Percentiles rank a stretch among this genome's conserved stretches.
Conservation (phyloP, 2,329 filamentous ascomycete species). For the Passalora sequoiae region DNA sequence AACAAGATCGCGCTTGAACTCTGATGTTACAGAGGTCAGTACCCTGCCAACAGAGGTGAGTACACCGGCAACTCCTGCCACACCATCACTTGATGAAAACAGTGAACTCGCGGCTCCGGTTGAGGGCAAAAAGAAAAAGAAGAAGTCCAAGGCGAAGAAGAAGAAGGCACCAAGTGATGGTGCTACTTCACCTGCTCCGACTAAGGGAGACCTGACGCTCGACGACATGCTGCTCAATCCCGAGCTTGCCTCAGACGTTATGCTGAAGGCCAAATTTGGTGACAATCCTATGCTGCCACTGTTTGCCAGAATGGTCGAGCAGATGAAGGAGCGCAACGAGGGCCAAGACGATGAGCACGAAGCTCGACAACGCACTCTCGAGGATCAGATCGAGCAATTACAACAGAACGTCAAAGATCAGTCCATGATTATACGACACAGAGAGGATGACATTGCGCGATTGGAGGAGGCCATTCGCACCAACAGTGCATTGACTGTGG, state of each 20-base stretch:
- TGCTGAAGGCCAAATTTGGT: slow-evolving; percentile 17
- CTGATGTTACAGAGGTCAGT: slow-evolving; percentile 25
- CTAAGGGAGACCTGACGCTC: slow-evolving; percentile 11
- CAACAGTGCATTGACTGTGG: slow-evolving; percentile 43
- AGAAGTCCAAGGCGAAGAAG: slow-evolving; percentile 70
- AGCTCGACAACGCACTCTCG: slow-evolving; percentile 20
- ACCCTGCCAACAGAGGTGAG: slow-evolving; percentile 25
- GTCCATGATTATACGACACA: slow-evolving; percentile 65
- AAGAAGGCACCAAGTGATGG: slow-evolving; percentile 54
- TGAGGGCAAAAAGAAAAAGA: slow-evolving; percentile 71
- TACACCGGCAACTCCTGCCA: slow-evolving; percentile 18
- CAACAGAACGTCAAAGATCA: slow-evolving; percentile 68
- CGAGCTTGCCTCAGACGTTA: slow-evolving; percentile 11
- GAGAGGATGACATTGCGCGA: slow-evolving; percentile 85
- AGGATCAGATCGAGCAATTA: slow-evolving; percentile 48
- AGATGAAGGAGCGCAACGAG: slow-evolving; percentile 15
- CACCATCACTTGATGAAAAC: slow-evolving; percentile 19
- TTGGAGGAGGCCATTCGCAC: slow-evolving; percentile 73
- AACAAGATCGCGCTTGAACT: slow-evolving; percentile 19
- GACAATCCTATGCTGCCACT: slow-evolving; percentile 22
- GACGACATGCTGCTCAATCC: slow-evolving; percentile 20
- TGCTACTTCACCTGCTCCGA: slow-evolving; percentile 10
- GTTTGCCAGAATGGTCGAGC: slow-evolving; percentile 15
- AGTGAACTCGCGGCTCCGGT: slow-evolving; percentile 27
- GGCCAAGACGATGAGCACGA: slow-evolving; percentile 17